A percentile compares a stretch with the other conserved stretches of the same genome.
phyloP scores from a whole-genome alignment of 2,329 filamentous ascomycete genomes.

The Diplodia corticola region DNA sequence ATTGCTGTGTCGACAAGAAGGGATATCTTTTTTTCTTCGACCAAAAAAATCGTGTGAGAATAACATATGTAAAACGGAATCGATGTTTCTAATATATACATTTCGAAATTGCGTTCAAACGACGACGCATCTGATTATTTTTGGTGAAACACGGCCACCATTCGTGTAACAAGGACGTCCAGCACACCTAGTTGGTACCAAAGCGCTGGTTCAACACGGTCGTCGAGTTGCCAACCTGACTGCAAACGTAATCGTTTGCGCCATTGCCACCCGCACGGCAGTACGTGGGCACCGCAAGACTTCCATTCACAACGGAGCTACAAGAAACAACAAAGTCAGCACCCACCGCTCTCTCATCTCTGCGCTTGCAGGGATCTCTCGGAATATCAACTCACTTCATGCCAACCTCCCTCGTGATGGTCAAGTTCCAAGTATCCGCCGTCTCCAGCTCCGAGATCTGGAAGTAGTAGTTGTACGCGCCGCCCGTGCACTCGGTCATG shows the following conservation, averaged over 20 bases:
- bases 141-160: no score
- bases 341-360: background rate
- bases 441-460: background rate
- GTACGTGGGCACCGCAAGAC: background rate
- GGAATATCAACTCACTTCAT: background rate
- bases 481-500: background rate
- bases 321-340: background rate
- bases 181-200: background rate
- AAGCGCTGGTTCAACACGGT: background rate
- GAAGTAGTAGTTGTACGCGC: slow-evolving; percentile 14
- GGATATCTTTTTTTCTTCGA: no score
- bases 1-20: no score
- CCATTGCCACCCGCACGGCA: slow-evolving; percentile 20
- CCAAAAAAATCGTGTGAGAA: no score
- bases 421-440: slow-evolving; percentile 3
- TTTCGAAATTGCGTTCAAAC: no score
- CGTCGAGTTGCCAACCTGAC: background rate
- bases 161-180: background rate
- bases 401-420: slow-evolving; percentile 9
- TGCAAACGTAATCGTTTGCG: slow-evolving; percentile 7
- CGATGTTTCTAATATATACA: no score
- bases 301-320: slow-evolving; percentile 5
- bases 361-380: no score
- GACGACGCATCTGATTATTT: no score
- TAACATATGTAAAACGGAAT: no score